Evolutionary conservation across 192 early-diverging fungal genomes (phyloP), one percentile per base, ranked within the genome.

Genomic region (Paraglomus brasilianum): DNA sequence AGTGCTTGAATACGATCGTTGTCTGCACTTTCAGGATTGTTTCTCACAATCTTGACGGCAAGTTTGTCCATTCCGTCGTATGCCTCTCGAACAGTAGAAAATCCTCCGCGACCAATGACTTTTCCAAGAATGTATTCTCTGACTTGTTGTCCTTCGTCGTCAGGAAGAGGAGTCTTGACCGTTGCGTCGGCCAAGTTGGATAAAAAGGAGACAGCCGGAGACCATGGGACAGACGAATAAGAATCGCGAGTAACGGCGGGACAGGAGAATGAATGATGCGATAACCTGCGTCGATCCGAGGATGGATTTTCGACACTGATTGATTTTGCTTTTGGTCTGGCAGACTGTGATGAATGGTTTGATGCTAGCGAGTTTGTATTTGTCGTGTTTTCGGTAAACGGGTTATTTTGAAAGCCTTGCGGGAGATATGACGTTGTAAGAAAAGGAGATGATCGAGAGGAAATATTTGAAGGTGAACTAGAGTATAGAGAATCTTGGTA

Each of bases 21-120:
- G 24, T 74, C 71, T 1, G 68, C 62, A 5, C 66, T 44, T 4
- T 80, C 75, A 8, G 56, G 53, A 40, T 75, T 69, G 10, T 87
- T 86, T 56, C 75, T 82, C 65, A 91, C 82, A 44, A 92, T 80
- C 77, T 94, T 94, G 72, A 91, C 73, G 4, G 90, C 92, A 1
- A 88, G 83, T 47, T 71, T 80, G 58, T 80, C 71, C n/a, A 73
- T 17, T 8, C n/a, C 19, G 8, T 68, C 74, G 55, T 49, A 77
- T n/a, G 83, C 92, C 69, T 90, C 85, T 56, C 87, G 85, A 9
- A 94, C 92, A 24, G 82, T 72, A 8, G 89, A 89, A 65, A 92
- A 94, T 22, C 89, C 87, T 30, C 92, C 92, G 43, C 80, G 76
- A 9, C 91, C 92, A 70, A 94, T 84, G 11, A 88, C 72, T 40